Evolutionary conservation across 352 stramenopile genomes (phyloP).

Genomic region (Pythium guiyangense): DNA sequence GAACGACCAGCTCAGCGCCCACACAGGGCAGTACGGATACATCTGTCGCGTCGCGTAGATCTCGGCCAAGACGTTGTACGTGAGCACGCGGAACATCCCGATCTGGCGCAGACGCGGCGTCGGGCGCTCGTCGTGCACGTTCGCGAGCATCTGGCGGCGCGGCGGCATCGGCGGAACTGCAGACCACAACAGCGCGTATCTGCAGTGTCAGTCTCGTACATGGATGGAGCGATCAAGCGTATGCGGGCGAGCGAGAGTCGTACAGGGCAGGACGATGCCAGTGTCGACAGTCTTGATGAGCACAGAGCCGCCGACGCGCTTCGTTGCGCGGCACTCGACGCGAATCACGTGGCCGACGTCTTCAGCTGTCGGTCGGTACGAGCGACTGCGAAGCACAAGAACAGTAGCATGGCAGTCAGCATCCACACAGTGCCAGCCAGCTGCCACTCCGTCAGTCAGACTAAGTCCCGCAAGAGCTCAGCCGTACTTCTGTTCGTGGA

Average conservation of each 20-base stretch:
- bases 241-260: constrained; percentile 6
- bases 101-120: constrained; percentile 74
- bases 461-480: background rate
- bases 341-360: constrained; percentile 80
- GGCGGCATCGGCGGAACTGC: constrained; percentile 73
- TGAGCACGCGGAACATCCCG: constrained; percentile 79
- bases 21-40: constrained; percentile 97
- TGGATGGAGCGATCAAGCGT: background rate
- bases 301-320: constrained; percentile 39
- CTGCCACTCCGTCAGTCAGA: background rate
- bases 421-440: background rate
- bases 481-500: constrained; percentile 62
- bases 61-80: constrained; percentile 91
- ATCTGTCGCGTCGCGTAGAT: constrained; percentile 90
- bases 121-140: constrained; percentile 69
- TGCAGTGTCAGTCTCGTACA: background rate
- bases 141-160: constrained; percentile 78
- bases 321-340: constrained; percentile 76
- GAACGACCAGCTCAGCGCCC: constrained; percentile 97
- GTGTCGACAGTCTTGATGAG: constrained; percentile 82
- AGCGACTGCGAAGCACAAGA: constrained; percentile 41
- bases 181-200: constrained; percentile 12
- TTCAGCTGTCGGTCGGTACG: constrained; percentile 55
- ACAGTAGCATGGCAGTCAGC: background rate
- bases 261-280: constrained; percentile 84